Percentiles rank a stretch among this genome's conserved stretches.
These are phyloP conservation scores for Herpetomonas samuelpessoai DNA, from an alignment of 208 protist species.

Conservation along the genomic window DNA sequence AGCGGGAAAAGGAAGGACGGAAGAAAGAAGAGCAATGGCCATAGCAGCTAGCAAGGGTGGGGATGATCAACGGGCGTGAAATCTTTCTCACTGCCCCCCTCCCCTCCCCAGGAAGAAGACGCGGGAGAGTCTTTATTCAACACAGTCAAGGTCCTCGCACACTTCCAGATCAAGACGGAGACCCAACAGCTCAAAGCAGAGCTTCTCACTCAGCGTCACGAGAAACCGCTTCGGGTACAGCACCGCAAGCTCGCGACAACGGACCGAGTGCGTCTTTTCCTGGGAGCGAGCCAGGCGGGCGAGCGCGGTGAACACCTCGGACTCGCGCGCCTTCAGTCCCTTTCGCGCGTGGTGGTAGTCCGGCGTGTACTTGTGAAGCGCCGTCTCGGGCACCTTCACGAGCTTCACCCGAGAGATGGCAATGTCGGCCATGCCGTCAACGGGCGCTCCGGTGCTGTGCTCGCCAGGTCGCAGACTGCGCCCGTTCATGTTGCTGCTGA, in stretches of 20 bases:
- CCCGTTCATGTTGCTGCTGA: neutral
- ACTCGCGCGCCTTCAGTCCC: neutral
- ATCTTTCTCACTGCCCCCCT: neutral
- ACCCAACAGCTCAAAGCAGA: conserved; percentile 58
- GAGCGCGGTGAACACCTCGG: neutral
- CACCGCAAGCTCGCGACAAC: conserved; percentile 19
- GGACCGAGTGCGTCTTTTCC: neutral
- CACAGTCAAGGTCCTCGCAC: conserved; percentile 77
- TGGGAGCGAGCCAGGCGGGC: neutral
- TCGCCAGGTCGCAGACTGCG: neutral
- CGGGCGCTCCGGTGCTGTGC: too few relatives aligned
- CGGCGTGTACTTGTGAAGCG: neutral
- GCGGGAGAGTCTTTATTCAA: conserved; percentile 7
- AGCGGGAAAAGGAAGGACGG: conserved; percentile 9
- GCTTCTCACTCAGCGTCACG: conserved; percentile 51
- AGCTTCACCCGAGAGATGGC: neutral
- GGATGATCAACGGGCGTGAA: neutral
- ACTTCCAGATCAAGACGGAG: conserved; percentile 55
- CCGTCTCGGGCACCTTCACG: neutral
- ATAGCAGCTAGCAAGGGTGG: neutral
- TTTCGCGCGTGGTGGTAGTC: neutral
- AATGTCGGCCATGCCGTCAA: neutral
- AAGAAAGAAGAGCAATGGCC: conserved; percentile 11
- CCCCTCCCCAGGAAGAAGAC: conserved; percentile 4
- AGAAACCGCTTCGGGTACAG: conserved; percentile 67